Conservation (phyloP, 2,329 filamentous ascomycete genomes). For the Venturia nashicola region DNA sequence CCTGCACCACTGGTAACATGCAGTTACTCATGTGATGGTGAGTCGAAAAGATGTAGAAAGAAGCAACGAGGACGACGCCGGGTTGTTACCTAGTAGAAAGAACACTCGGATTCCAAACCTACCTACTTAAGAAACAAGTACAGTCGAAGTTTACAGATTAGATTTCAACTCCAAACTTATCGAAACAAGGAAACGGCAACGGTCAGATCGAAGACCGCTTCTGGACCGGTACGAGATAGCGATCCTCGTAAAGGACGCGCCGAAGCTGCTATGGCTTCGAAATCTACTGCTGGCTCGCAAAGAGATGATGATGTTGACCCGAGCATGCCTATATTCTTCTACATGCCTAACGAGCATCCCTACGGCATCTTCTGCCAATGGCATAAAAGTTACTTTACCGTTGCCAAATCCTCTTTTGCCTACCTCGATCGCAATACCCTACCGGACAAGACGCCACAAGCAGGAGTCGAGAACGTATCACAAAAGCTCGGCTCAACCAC, state of each 20-base stretch:
- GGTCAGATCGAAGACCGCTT: background rate
- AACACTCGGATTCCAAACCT: too few species aligned
- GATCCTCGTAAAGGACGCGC: background rate
- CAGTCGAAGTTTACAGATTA: too few species aligned
- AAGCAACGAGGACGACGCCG: too few species aligned
- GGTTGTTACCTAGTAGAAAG: too few species aligned
- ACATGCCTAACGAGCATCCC: conserved; percentile 22
- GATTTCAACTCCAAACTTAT: too few species aligned
- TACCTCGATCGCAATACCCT: background rate
- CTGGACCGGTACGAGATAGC: background rate
- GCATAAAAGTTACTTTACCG: conserved; percentile 35
- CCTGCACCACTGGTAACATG: too few species aligned
- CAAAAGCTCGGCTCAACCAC: too few species aligned
- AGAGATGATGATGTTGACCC: background rate
- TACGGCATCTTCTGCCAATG: conserved; percentile 43
- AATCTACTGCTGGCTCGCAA: background rate
- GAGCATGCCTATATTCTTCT: conserved; percentile 13
- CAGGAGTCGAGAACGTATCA: too few species aligned
- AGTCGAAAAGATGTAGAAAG: too few species aligned
- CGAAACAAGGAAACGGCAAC: too few species aligned
- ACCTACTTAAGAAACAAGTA: too few species aligned
- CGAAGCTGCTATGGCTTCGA: background rate
- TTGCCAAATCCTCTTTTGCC: conserved; percentile 17
- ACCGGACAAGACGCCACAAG: background rate
- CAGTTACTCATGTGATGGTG: too few species aligned